Base-by-base conservation (phyloP, 2,329 filamentous ascomycete species). In the Dryadomyces sulphureus region DNA sequence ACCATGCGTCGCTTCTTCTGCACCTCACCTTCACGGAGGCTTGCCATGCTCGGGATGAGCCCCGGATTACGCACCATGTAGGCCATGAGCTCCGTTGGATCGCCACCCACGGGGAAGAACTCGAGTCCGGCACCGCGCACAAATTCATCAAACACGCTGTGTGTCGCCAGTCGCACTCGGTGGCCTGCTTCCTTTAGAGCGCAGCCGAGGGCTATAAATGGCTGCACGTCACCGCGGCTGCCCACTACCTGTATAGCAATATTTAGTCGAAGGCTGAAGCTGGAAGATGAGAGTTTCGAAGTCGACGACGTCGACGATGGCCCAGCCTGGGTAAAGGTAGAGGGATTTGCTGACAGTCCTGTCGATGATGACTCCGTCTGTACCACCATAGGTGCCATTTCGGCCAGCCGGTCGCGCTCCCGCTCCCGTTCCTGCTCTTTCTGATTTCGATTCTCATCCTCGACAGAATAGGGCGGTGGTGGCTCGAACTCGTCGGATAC, bases 1-100 rank as follows among this genome's bases (percentile, higher is more conserved):
- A 93, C 86, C 12, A 81, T 84, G 52, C 74, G 78, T 32, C 86
- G 73, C 35, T 84, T 70, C 60, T 81, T 83, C 40, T 74, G 79
- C 42, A 93, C 75, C 57, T 92, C 86, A 8, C 86, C 86, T 51
- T 73, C 78, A 79, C 27, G 27, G 16, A 39, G 12, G 1, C 82
- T 79, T 40, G 88, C 79, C 49, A 90, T 75, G 0, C 82, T 81
- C 1, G 87, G 87, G 80, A 93, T 86, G 27, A 93, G 66, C 0
- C 86, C 84, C 0, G 87, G 85, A 53, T 92, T 84, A 61, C 88
- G 89, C 41, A 92, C 85, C 86, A 92, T 92, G 56, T 89, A 92
- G 5, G 86, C 85, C 83, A 87, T 88, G 39, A 87, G 66, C 55
- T 83, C 75, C 2, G 77, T 72, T 1, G 83, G 83, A 57, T 87